A percentile compares a stretch with the other conserved stretches of the same genome.
Conservation (phyloP, 2,329 filamentous ascomycete species). For the Arthrocladium fulminans region DNA sequence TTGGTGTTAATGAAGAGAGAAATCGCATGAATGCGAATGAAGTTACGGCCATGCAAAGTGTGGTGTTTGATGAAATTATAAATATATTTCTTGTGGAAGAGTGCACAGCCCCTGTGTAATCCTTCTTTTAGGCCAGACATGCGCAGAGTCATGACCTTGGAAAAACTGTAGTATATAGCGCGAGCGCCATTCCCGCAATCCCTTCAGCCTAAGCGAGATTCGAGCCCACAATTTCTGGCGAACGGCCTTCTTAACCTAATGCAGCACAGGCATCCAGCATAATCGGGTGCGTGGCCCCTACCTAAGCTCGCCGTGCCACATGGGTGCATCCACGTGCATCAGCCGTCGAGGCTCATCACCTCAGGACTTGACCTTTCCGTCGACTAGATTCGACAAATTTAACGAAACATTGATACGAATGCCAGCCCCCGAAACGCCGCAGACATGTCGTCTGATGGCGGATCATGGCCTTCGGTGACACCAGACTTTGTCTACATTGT, state of each 20-base stretch:
- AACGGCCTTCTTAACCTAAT: not conserved
- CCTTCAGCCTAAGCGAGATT: not conserved
- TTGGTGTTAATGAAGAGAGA: not conserved
- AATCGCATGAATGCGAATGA: not conserved
- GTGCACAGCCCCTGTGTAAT: not conserved
- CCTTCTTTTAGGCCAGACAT: not conserved
- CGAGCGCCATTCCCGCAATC: not conserved
- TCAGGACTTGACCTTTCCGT: not conserved
- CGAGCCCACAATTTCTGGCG: not conserved
- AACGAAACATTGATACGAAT: not conserved
- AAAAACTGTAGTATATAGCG: not conserved
- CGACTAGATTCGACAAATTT: not conserved
- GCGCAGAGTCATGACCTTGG: not conserved
- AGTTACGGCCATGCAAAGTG: not conserved
- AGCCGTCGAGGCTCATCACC: not conserved
- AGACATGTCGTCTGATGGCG: constrained; percentile 8
- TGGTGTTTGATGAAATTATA: not conserved
- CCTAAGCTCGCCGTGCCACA: not conserved
- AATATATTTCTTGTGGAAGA: not conserved
- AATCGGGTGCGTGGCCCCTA: not conserved
- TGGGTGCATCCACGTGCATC: constrained; percentile 1
- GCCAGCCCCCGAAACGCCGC: not conserved
- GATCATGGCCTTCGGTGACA: not conserved
- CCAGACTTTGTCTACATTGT: constrained; percentile 7
- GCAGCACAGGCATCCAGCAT: not conserved